Base-by-base conservation (phyloP, 768 basidiomycete genomes). In the Russula vinacea region DNA sequence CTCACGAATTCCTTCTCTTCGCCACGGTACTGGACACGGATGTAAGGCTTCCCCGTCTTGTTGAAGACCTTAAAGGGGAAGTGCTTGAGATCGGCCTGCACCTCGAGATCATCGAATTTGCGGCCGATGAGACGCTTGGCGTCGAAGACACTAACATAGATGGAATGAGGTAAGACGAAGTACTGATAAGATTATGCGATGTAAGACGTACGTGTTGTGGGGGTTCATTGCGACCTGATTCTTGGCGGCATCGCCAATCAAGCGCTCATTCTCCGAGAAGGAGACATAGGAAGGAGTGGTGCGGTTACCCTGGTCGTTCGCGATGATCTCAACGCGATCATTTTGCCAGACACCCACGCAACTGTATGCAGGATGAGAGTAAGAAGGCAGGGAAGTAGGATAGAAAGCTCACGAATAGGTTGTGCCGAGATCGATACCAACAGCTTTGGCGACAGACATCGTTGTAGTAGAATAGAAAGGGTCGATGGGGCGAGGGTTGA, bases 311-410 rank as follows among this genome's bases (percentile, higher is more conserved):
- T 92, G 91, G 78, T 93, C 90, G 73, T 93, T 93, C 78, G 90
- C 90, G 75, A 98, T 98, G 81, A 97, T 97, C 80, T 97, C 95
- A 69, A 97, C 95, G 75, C 95, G 92, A 81, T 98, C 96, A 73
- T 97, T 94, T 83, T 95, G 92, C 94, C 95, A 98, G 67, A 98
- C 95, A 83, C 92, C 96, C 72, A 98, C 96, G 78, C 95, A 98
- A n/a, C 92, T 94, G 62, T 42, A 62, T 40, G 42, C 67, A 62
- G 50, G 54, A 50, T 51, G 61, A 29, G 54, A 14, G 52, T 69
- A 33, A 62, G 53, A 26, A 69, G 47, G 5, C 1, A n/a, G 14
- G 19, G 39, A 35, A 39, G 13, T 9, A 3, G 50, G 44, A 60
- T 14, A 32, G 11, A 19, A 22, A 13, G 82, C 89, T 69, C 74